phyloP scores from a whole-genome alignment of 345 rosid species.

The Lepidium africanum region DNA sequence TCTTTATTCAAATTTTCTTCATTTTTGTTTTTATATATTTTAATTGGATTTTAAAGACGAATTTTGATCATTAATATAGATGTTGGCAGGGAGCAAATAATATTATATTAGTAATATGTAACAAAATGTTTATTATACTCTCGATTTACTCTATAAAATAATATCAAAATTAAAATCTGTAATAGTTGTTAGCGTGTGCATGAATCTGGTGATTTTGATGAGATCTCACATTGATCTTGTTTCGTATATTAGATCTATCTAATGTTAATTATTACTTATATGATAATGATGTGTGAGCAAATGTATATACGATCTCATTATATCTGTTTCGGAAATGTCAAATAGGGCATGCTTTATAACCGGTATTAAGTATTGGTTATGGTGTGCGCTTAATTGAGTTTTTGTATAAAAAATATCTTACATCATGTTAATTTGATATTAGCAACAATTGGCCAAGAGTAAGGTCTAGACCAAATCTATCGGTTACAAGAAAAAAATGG shows the following conservation, averaged over 20 bases:
- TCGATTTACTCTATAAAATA: neutral
- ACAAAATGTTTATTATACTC: neutral
- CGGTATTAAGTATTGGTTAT: no score
- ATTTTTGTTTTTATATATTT: neutral
- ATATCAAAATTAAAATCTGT: neutral
- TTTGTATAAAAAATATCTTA: no score
- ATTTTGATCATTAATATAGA: neutral
- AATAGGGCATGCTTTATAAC: no score
- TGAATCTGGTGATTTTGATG: constrained; percentile 6
- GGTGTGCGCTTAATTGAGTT: no score
- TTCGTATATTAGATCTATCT: neutral
- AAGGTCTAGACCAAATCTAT: no score
- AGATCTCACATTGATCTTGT: constrained; percentile 6
- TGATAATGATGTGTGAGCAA: neutral
- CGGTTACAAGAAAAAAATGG: no score
- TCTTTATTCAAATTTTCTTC: neutral
- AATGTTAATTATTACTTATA: neutral
- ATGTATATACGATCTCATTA: neutral
- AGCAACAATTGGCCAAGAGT: no score
- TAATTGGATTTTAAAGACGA: neutral
- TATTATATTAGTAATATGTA: neutral
- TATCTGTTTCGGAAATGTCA: neutral
- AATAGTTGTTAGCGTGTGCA: neutral
- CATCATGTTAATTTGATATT: no score
- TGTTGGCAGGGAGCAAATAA: neutral